phyloP scores from a whole-genome alignment of 441 rosid genomes.

The Populus hybrid region DNA sequence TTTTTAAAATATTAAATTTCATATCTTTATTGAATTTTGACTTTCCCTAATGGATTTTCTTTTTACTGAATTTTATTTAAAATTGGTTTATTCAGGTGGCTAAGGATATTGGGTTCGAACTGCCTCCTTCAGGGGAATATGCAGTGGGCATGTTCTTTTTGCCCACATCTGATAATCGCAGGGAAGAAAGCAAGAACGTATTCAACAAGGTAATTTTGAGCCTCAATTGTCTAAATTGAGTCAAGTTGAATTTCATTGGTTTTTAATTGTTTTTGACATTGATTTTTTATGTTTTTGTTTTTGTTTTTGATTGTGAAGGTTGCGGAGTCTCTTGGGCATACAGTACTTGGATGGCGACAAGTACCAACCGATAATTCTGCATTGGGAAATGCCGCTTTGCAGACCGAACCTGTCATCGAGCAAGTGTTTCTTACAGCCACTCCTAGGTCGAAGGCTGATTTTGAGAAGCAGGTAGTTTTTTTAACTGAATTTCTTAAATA shows the following conservation, averaged over 20 bases:
- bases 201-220: constrained; percentile 68
- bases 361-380: constrained; percentile 92
- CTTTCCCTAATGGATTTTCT: neutral
- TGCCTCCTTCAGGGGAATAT: constrained; percentile 80
- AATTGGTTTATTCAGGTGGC: constrained; percentile 42
- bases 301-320: constrained; percentile 39
- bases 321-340: constrained; percentile 97
- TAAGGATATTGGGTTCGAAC: constrained; percentile 67
- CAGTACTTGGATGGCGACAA: constrained; percentile 92
- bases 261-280: neutral
- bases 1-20: neutral
- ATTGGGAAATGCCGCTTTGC: constrained; percentile 81
- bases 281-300: neutral
- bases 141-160: constrained; percentile 99
- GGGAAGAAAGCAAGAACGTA: constrained; percentile 81
- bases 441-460: constrained; percentile 66
- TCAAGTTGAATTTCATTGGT: neutral
- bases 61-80: neutral
- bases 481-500: neutral
- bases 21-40: neutral
- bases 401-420: constrained; percentile 91
- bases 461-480: constrained; percentile 81
- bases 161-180: constrained; percentile 73
- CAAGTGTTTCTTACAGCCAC: constrained; percentile 91
- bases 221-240: neutral